Percentiles rank a stretch among this genome's conserved stretches.
phyloP scores from a whole-genome alignment of 306 rosid genomes.

The Gynostemma pentaphyllum region DNA sequence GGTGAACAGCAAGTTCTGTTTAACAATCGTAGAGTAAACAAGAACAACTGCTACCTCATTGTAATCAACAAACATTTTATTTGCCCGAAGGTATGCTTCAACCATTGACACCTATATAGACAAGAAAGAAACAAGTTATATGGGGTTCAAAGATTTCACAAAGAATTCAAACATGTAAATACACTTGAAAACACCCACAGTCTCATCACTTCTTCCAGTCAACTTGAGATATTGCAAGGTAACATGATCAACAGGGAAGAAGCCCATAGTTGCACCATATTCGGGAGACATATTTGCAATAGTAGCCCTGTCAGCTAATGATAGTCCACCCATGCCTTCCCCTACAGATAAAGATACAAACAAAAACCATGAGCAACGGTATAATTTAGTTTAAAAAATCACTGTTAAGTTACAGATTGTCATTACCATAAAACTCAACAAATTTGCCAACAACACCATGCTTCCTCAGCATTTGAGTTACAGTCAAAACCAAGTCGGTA shows the following conservation, averaged over 20 bases:
- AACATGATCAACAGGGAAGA: constrained; percentile 92
- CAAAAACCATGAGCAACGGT: neutral
- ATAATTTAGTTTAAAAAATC: neutral
- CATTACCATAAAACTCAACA: constrained; percentile 85
- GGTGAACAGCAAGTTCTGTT: neutral
- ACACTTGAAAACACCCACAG: constrained; percentile 35
- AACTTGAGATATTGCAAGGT: constrained; percentile 89
- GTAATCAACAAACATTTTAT: constrained; percentile 86
- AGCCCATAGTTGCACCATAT: constrained; percentile 99
- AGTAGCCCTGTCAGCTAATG: constrained; percentile 96
- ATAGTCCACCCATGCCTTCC: constrained; percentile 79
- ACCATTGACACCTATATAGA: constrained; percentile 65
- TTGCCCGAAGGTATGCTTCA: constrained; percentile 90
- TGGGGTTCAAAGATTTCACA: neutral
- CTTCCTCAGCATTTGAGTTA: constrained; percentile 85
- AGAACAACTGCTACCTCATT: constrained; percentile 44
- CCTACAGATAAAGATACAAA: constrained; percentile 43
- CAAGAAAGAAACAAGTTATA: constrained; percentile 20
- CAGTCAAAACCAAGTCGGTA: constrained; percentile 86
- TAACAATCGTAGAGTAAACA: neutral
- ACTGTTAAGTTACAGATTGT: neutral
- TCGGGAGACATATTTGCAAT: constrained; percentile 99
- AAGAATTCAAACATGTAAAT: neutral
- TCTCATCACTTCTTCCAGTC: constrained; percentile 91
- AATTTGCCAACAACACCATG: constrained; percentile 95